phyloP scores from a whole-genome alignment of 768 basidiomycete species.

The Mycena floridula region DNA sequence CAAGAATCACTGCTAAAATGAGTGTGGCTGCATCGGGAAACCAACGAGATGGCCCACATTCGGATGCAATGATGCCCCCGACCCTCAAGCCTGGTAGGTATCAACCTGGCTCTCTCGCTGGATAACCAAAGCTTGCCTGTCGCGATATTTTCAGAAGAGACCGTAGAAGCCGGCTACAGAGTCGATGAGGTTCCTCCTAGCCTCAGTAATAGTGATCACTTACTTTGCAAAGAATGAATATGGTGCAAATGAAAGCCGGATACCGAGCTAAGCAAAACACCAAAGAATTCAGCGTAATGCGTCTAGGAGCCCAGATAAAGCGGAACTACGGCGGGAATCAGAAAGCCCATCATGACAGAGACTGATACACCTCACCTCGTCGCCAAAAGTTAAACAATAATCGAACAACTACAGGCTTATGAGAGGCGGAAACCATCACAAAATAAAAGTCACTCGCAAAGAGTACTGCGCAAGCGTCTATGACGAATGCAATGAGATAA shows the following conservation, averaged over 20 bases:
- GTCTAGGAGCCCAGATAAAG: slow-evolving; percentile 10
- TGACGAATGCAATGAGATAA: too few relatives aligned
- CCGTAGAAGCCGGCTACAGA: neutral
- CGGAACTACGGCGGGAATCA: slow-evolving; percentile 4
- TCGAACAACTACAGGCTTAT: slow-evolving; percentile 4
- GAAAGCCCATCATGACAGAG: neutral
- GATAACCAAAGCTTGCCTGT: neutral
- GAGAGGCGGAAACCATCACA: neutral
- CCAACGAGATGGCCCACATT: slow-evolving; percentile 6
- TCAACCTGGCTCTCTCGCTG: neutral
- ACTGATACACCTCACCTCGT: slow-evolving; percentile 5
- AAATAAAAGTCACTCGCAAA: slow-evolving; percentile 4
- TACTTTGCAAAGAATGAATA: slow-evolving; percentile 10
- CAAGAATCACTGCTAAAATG: slow-evolving; percentile 15
- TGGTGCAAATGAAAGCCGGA: slow-evolving; percentile 7
- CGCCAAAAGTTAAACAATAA: slow-evolving; percentile 9
- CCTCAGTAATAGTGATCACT: too few relatives aligned
- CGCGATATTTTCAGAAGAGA: neutral
- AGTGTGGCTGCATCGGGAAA: neutral
- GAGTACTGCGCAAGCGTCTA: slow-evolving; percentile 5
- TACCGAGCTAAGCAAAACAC: slow-evolving; percentile 12
- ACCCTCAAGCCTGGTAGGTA: slow-evolving; percentile 7
- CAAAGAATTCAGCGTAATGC: slow-evolving; percentile 7
- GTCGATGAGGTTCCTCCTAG: too few relatives aligned
- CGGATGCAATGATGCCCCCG: slow-evolving; percentile 11